Evolutionary conservation across 305 asterid genomes (phyloP), one percentile per base, ranked within the genome.

Genomic region (Rubia tinctorum): DNA sequence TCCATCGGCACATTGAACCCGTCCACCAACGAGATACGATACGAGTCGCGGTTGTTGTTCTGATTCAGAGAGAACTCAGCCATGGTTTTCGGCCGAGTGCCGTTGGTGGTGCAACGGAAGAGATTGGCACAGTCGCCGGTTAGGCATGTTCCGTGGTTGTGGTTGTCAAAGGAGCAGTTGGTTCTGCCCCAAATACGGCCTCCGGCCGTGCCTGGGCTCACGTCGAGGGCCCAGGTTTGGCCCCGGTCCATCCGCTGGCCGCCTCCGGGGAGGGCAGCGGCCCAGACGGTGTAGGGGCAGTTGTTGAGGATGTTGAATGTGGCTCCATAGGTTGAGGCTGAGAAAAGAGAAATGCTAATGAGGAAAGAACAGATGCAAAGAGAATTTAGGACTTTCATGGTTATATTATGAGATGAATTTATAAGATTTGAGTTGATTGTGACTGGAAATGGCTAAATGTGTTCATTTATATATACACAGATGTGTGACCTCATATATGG

Each of bases 41-140:
- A 74, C 80, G 84, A 82, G 30, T 88, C 90, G 6, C 71, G 59
- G 71, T 84, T 84, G 0, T 56, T 23, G 55, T 17, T 78, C 11
- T 81, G 85, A 78, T 82, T 84, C 6, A 85, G 77, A 0, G 81
- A 84, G 53, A 56, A 88, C 49, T 88, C 86, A 0, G 86, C 92
- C 0, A 85, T 75, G 1, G 90, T 87, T 66, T 84, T 85, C 0
- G 89, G 89, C 0, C 87, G 83, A 6, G 14, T 0, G 39, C 87
- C 89, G 4, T 44, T 83, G 14, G 13, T 81, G 9, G 51, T 63
- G 78, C 88, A 82, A 0, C 10, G 65, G 0, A 85, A 82, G 0
- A 30, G 58, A 7, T 90, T 88, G 7, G 43, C 55, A 30, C 92
- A 88, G 79, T 88, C 88, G 8, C 92, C 87, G 8, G 92, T 88